A percentile compares a stretch with the other conserved stretches of the same genome.
Evolutionary conservation across 73 alveolate species (phyloP).

Genomic region (Paramecium sonneborni): DNA sequence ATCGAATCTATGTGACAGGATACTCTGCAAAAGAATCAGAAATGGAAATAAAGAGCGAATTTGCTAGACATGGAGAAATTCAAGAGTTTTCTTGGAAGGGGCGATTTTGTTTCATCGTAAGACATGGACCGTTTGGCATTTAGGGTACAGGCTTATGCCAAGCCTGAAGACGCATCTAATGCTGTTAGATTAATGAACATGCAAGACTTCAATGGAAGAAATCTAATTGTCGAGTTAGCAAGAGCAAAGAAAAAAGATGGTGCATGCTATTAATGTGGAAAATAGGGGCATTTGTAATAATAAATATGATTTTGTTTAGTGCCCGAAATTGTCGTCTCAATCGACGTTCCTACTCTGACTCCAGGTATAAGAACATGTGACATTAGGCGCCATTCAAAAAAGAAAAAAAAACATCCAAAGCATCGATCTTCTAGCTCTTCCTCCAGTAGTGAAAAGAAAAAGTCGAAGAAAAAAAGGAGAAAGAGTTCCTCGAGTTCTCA

Average conservation of each 20-base stretch:
- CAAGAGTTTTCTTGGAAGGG: slow-evolving; percentile 49
- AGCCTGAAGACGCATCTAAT: slow-evolving; percentile 37
- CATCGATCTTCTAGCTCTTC: slow-evolving; percentile 37
- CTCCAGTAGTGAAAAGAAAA: slow-evolving; percentile 54
- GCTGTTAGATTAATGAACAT: slow-evolving; percentile 27
- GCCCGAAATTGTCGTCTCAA: slow-evolving; percentile 37
- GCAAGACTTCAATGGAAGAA: slow-evolving; percentile 36
- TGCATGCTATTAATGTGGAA: slow-evolving; percentile 44
- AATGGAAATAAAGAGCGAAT: neutral
- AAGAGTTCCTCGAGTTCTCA: slow-evolving; percentile 48
- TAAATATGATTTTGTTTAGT: neutral
- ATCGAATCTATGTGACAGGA: slow-evolving; percentile 45
- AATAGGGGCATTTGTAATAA: slow-evolving; percentile 36
- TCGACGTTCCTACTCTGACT: slow-evolving; percentile 33
- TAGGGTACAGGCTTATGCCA: slow-evolving; percentile 40
- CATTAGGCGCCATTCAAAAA: slow-evolving; percentile 50
- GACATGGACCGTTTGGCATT: neutral
- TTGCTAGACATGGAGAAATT: slow-evolving; percentile 10
- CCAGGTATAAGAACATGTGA: slow-evolving; percentile 39
- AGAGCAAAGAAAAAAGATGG: slow-evolving; percentile 55
- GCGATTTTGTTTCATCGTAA: slow-evolving; percentile 48
- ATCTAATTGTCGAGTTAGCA: slow-evolving; percentile 24
- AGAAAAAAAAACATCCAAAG: slow-evolving; percentile 50
- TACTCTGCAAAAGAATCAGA: slow-evolving; percentile 29
- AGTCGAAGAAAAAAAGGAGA: slow-evolving; percentile 3